Evolutionary conservation across 306 rosid species (phyloP).

Genomic region (Vigna trinervia): DNA sequence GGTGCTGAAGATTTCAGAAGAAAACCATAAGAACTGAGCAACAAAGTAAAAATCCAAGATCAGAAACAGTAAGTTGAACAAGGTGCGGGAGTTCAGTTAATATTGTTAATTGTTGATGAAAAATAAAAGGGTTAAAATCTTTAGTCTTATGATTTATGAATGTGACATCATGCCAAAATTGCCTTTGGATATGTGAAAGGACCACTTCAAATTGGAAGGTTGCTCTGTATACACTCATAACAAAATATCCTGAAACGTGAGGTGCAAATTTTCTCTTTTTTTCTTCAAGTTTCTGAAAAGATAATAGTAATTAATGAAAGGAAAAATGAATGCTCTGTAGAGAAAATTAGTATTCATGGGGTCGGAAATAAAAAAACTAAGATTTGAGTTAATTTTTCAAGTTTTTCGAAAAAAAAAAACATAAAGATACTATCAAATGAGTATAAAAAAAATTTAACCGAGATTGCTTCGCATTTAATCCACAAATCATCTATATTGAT

Average conservation of each 20-base stretch:
- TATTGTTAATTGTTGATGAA: slow-evolving; percentile 44
- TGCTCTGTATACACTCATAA: background rate
- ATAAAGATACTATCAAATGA: too few species aligned
- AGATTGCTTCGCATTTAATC: too few species aligned
- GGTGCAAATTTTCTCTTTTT: slow-evolving; percentile 31
- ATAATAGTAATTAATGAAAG: too few species aligned
- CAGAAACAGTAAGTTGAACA: slow-evolving; percentile 4
- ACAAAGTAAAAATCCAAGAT: slow-evolving; percentile 27
- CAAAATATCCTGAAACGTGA: slow-evolving; percentile 44
- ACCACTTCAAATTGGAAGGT: slow-evolving; percentile 29
- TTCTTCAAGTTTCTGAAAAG: background rate
- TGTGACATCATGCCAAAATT: slow-evolving; percentile 15
- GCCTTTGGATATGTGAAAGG: slow-evolving; percentile 21
- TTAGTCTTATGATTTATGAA: slow-evolving; percentile 1
- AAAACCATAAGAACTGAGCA: slow-evolving; percentile 3
- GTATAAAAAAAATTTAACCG: too few species aligned
- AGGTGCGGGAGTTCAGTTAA: slow-evolving; percentile 24
- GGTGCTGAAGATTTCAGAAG: slow-evolving; percentile 27
- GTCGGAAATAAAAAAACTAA: too few species aligned
- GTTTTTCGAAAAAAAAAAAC: too few species aligned
- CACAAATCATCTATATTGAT: too few species aligned
- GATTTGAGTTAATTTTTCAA: too few species aligned
- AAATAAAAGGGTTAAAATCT: background rate
- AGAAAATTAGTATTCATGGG: too few species aligned
- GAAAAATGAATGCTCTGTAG: too few species aligned